Base-by-base conservation (phyloP, 805 yeast species). In the Tetrapisispora taiwanensis region DNA sequence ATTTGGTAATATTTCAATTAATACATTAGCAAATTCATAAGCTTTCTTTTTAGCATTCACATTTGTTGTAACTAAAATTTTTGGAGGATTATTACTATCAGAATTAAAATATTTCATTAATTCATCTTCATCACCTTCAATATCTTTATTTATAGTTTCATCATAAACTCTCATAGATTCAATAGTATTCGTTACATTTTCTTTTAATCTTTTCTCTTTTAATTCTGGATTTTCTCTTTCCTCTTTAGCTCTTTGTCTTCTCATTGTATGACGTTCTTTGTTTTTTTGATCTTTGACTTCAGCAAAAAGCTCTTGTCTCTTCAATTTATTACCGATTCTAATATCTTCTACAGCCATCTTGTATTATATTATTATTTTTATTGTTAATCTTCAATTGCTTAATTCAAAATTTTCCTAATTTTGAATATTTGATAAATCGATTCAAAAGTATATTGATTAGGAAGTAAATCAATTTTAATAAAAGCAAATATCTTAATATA, bases 51-150 rank as follows among this genome's bases (percentile, higher is more conserved):
- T 80, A 14, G 97, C 96, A 53, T 79, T 73, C 33, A 85, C 85
- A 63, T 80, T 87, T 7, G 98, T 92, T 7, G 98, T 92, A 44
- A 92, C 68, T 45, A 92, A 71, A 38, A 92, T 84, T 63, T 92
- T 92, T 38, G 98, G 97, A 42, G 80, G 79, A 48, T 71, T 84
- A 48, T 79, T 79, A 27, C 79, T 79, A 18, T 74, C 62, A 15
- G 35, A 45, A 47, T 76, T 82, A 41, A 67, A 70, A 37, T 48
- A 57, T 41, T 48, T 51, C 54, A 51, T 50, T 30, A 60, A 44
- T 41, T 60, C 65, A 30, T 54, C 57, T 26, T 53, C 54, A 30
- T 57, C 70, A 7, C 69, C 74, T 39, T 72, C 75, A 6, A 65
- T 52, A 36, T 62, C 68, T 14, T 62, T 58, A 28, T 67, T 70